A percentile compares a stretch with the other conserved stretches of the same genome.
Conservation (phyloP, 345 rosid genomes). For the Noccaea bulbosa region DNA sequence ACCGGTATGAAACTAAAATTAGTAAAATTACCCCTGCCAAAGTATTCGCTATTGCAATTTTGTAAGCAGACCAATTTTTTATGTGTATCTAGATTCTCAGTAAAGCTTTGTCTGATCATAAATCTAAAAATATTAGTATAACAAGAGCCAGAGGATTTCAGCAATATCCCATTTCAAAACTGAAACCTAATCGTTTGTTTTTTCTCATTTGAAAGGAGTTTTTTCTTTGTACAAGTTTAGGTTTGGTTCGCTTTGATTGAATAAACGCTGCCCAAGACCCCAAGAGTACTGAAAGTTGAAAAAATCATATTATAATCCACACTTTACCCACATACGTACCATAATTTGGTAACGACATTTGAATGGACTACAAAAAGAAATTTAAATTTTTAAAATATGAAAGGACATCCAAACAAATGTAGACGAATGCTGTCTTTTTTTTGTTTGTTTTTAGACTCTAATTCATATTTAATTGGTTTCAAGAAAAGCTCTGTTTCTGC, state of each 20-base stretch:
- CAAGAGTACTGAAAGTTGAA: neutral
- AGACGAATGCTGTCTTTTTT: neutral
- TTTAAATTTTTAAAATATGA: neutral
- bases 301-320: neutral
- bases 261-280: neutral
- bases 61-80: too few species aligned
- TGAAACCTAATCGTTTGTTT: neutral
- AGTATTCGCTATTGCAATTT: too few species aligned
- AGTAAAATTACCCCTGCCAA: neutral
- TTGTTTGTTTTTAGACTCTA: neutral
- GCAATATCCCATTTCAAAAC: neutral
- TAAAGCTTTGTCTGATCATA: too few species aligned
- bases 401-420: slow-evolving; percentile 14
- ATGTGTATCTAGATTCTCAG: too few species aligned
- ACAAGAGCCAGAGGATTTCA: too few species aligned
- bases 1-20: slow-evolving; percentile 23
- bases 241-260: neutral
- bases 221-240: neutral
- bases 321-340: slow-evolving; percentile 19
- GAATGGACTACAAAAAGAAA: slow-evolving; percentile 17
- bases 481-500: neutral
- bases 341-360: neutral
- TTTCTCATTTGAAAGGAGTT: neutral
- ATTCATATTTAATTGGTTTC: neutral
- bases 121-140: too few species aligned